Conservation (phyloP, 2,329 filamentous ascomycete genomes). For the Pestalotiopsis sp. region DNA sequence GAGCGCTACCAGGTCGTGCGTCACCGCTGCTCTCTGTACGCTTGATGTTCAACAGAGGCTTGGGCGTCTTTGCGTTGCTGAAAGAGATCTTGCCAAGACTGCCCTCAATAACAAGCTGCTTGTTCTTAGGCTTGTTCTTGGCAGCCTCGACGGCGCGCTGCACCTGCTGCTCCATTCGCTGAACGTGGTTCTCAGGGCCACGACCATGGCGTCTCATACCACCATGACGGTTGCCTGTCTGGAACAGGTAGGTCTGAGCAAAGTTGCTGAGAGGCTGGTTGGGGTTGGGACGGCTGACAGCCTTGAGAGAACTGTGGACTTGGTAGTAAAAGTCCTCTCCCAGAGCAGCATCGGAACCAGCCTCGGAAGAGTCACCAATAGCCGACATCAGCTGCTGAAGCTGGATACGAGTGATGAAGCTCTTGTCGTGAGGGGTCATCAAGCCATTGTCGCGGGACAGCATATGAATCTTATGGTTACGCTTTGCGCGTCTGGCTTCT, state of each 20-base stretch:
- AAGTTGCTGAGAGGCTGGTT: slow-evolving; percentile 94
- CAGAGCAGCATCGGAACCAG: slow-evolving; percentile 77
- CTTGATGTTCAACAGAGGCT: slow-evolving; percentile 94
- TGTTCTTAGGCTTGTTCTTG: slow-evolving; percentile 97
- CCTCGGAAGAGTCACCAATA: slow-evolving; percentile 82
- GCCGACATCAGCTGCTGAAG: slow-evolving; percentile 94
- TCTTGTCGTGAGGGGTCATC: slow-evolving; percentile 99
- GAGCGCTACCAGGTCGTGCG: slow-evolving; percentile 51
- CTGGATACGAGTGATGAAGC: slow-evolving; percentile 97
- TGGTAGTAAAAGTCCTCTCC: slow-evolving; percentile 98
- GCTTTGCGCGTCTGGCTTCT: slow-evolving; percentile 92
- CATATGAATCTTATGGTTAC: slow-evolving; percentile 96
- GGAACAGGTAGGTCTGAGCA: slow-evolving; percentile 95
- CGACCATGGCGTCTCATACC: slow-evolving; percentile 75
- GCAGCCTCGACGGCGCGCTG: slow-evolving; percentile 96
- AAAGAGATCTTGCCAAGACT: slow-evolving; percentile 98
- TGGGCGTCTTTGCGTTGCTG: slow-evolving; percentile 97
- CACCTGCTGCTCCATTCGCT: slow-evolving; percentile 99
- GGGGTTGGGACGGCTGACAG: slow-evolving; percentile 85
- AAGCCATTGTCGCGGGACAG: slow-evolving; percentile 92
- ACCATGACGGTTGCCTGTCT: slow-evolving; percentile 84
- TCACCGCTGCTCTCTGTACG: slow-evolving; percentile 72
- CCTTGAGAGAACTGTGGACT: slow-evolving; percentile 92
- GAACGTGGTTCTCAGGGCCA: slow-evolving; percentile 94
- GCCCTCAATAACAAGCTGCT: slow-evolving; percentile 93